phyloP scores from a whole-genome alignment of 2,329 filamentous ascomycete genomes.

The Gliomastix tumulicola region DNA sequence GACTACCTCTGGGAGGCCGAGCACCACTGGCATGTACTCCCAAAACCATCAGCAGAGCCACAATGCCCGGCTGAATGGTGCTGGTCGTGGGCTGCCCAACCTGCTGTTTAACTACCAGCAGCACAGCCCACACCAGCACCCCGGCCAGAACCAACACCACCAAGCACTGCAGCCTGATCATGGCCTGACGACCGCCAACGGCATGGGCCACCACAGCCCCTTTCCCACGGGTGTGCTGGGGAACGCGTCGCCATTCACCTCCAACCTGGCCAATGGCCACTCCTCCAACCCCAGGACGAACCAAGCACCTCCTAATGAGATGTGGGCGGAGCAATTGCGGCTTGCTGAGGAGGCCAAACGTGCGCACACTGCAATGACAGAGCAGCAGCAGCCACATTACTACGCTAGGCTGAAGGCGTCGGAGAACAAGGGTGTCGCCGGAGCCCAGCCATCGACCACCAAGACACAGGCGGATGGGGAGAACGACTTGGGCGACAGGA shows the following conservation, averaged over 20 bases:
- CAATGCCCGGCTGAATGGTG: constrained; percentile 64
- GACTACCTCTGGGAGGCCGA: constrained; percentile 5
- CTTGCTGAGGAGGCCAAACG: constrained; percentile 71
- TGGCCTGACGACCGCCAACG: constrained; percentile 44
- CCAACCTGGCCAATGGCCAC: constrained; percentile 52
- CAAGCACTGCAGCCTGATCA: constrained; percentile 54
- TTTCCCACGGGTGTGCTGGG: constrained; percentile 42
- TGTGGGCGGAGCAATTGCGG: constrained; percentile 85
- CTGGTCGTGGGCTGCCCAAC: constrained; percentile 48
- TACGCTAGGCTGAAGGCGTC: constrained; percentile 67
- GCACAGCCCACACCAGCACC: constrained; percentile 53
- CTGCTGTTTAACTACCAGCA: constrained; percentile 66
- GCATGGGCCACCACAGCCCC: constrained; percentile 35
- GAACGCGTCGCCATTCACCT: constrained; percentile 54
- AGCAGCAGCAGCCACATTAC: constrained; percentile 58
- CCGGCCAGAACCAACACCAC: constrained; percentile 58
- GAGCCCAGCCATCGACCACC: constrained; percentile 42
- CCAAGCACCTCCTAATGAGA: constrained; percentile 51
- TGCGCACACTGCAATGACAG: constrained; percentile 64
- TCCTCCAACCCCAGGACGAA: constrained; percentile 36
- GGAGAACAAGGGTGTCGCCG: constrained; percentile 61
- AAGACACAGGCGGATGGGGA: constrained; percentile 41
- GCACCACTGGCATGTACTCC: constrained; percentile 58
- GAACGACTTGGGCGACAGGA: constrained; percentile 47
- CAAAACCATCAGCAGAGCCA: constrained; percentile 67